These are phyloP conservation scores for Fistulinella cinereoalba DNA, from an alignment of 1,284 basidiomycete species.

Conservation along the genomic window DNA sequence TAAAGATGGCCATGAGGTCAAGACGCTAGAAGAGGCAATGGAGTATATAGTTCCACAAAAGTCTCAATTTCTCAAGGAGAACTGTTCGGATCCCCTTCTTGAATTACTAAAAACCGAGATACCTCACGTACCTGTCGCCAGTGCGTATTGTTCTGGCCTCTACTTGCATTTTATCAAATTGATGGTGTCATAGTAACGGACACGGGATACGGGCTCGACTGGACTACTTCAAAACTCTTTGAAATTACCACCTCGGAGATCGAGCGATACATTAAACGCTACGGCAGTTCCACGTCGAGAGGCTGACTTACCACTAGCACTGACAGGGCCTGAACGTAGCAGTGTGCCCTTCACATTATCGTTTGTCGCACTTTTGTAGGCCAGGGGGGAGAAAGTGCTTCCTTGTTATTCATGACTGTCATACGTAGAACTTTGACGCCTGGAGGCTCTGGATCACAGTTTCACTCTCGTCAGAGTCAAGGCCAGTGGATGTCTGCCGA, in stretches of 20 bases:
- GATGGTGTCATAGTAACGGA: background rate
- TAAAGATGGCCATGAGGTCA: background rate
- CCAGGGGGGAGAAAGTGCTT: no score
- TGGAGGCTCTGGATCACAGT: no score
- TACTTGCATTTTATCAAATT: background rate
- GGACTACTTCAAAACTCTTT: background rate
- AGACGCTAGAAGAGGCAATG: background rate
- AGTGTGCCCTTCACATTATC: no score
- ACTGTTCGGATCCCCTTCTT: background rate
- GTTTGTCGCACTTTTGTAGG: no score
- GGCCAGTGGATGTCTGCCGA: no score
- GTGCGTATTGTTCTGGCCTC: background rate
- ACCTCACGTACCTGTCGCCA: background rate
- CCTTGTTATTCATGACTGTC: no score
- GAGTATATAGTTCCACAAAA: background rate
- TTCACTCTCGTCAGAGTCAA: no score
- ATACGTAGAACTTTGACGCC: no score
- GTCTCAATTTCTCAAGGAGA: background rate
- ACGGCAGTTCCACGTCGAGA: no score
- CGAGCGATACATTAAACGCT: background rate
- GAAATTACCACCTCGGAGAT: background rate
- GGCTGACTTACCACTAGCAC: no score
- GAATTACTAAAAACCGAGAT: background rate
- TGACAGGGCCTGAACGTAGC: no score
- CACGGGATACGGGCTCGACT: background rate